These are phyloP conservation scores for Rhodofomes roseus DNA, from an alignment of 1,284 basidiomycete species.

Conservation along the genomic window DNA sequence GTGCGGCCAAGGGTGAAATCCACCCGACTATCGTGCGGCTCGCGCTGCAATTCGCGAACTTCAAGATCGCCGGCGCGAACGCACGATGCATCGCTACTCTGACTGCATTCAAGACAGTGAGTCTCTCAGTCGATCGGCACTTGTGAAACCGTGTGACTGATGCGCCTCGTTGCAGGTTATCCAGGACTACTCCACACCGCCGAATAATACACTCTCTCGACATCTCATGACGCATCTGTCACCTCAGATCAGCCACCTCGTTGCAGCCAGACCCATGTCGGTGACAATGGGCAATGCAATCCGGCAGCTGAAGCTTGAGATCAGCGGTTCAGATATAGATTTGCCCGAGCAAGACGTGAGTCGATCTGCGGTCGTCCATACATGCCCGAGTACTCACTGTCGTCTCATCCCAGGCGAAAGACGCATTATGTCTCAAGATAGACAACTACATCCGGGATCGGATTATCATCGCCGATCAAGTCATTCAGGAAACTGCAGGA, in stretches of 20 bases:
- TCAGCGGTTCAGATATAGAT: conserved; percentile 89
- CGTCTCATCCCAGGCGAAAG: conserved; percentile 70
- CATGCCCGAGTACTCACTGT: conserved; percentile 3
- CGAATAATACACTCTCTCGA: conserved; percentile 78
- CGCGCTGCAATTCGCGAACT: conserved; percentile 79
- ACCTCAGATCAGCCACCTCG: conserved; percentile 88
- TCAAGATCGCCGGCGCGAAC: conserved; percentile 85
- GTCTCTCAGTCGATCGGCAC: conserved; percentile 22
- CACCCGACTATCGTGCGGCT: conserved; percentile 78
- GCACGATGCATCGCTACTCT: conserved; percentile 87
- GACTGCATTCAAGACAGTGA: conserved; percentile 78
- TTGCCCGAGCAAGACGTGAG: conserved; percentile 90
- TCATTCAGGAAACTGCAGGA: conserved; percentile 86
- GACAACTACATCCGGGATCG: conserved; percentile 93
- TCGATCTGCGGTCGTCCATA: conserved; percentile 7
- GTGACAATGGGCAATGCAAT: conserved; percentile 95
- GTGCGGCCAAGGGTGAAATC: conserved; percentile 71
- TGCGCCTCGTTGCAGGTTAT: conserved; percentile 58
- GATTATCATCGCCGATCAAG: conserved; percentile 90
- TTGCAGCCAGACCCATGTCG: conserved; percentile 86
- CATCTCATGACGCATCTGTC: conserved; percentile 87
- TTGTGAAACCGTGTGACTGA: conserved; percentile 10
- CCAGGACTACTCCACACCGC: conserved; percentile 81
- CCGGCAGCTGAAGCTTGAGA: conserved; percentile 93
- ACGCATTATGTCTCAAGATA: conserved; percentile 80